Base-by-base conservation (phyloP, 805 yeast genomes). In the Candida sphagnicola region DNA sequence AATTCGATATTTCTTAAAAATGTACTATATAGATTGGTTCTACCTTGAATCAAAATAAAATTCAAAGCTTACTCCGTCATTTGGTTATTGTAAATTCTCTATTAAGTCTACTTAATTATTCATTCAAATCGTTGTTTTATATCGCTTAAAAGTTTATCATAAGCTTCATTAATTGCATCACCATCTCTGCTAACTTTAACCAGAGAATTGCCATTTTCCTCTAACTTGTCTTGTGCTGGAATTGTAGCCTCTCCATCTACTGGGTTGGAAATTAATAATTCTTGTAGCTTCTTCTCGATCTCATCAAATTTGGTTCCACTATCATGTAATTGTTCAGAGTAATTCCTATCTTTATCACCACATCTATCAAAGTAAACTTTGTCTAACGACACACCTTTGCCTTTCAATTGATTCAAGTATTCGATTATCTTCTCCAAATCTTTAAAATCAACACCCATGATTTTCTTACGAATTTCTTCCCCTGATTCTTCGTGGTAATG, bases 381-480 rank as follows among this genome's bases (percentile, higher is more conserved):
- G 23, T 57, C 61, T 26, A 68, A 44, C 4, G 61, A 50, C 6
- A 67, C 48, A 1, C 71, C 70, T 31, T 54, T 43, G 25, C 54
- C 50, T 38, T 61, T 59, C 32, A 66, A 55, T n/a, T 45, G 45
- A 11, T 51, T 54, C 24, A 68, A 53, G 34, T 57, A 57, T 12
- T 50, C 56, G 13, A 66, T 57, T 17, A 64, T 55, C 32, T 58
- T 50, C 34, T 63, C 67, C 31, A 67, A 50, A 40, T 67, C 70
- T 15, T 49, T 46, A 17, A 65, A 53, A 42, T 60, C 61, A 19
- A 57, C 53, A 12, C 55, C 51, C 26, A 56, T 47, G 24, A 68
- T 47, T 40, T 55, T 59, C 38, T 52, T 46, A 11, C 73, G 51
- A 35, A 68, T 61, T 18, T 66, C 69, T 40, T 68, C 72, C 4